A percentile compares a stretch with the other conserved stretches of the same genome.
Conservation (phyloP, 2,329 filamentous ascomycete genomes). For the Sarocladium kiliense region DNA sequence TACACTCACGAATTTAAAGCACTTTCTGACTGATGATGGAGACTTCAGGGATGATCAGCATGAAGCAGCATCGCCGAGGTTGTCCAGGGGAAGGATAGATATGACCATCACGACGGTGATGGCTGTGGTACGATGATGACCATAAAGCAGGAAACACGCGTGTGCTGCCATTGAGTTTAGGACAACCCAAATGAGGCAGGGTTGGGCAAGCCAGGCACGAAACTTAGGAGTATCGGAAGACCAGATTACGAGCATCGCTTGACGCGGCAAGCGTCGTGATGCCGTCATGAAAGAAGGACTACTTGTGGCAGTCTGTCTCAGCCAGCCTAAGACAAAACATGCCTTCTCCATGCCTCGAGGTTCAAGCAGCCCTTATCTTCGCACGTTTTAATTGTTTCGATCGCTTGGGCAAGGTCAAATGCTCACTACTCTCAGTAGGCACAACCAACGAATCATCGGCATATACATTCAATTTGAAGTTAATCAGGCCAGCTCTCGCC, state of each 20-base stretch:
- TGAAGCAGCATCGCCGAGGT: not conserved
- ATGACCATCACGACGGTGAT: not conserved
- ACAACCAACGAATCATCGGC: too few relatives aligned
- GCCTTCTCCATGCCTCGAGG: not conserved
- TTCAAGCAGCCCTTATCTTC: not conserved
- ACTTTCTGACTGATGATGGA: constrained; percentile 1
- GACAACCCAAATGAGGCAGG: not conserved
- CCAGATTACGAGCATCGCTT: not conserved
- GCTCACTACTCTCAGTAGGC: not conserved
- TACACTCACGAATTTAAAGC: not conserved
- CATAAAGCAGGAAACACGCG: not conserved
- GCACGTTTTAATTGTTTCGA: not conserved
- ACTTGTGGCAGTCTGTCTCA: not conserved
- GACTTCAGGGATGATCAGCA: not conserved
- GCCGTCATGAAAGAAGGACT: not conserved
- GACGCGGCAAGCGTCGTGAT: not conserved
- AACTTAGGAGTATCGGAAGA: not conserved
- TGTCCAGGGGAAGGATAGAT: not conserved
- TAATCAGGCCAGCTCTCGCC: not conserved
- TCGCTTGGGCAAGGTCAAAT: not conserved
- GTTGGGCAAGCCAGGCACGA: not conserved
- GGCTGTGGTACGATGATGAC: not conserved
- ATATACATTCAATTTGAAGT: not conserved
- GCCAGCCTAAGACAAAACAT: not conserved
- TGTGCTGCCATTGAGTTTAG: not conserved